Evolutionary conservation across 164 flowering plant genomes (phyloP).

Genomic region (Vitis amurensis): DNA sequence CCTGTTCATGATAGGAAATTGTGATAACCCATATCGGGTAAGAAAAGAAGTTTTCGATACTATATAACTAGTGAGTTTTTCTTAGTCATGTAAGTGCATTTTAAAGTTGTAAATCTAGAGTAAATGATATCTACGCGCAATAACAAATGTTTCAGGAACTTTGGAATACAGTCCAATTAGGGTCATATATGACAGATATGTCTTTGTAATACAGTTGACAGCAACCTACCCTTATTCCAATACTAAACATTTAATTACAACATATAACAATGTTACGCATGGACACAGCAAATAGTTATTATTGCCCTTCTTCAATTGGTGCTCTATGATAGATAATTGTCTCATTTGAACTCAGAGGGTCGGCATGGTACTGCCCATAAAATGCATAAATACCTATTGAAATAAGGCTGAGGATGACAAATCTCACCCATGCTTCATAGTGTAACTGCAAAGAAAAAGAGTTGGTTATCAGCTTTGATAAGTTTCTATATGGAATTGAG

Average conservation of each 20-base stretch:
- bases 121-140: too few relatives aligned
- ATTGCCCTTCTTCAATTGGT: slow-evolving; percentile 43
- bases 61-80: too few relatives aligned
- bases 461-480: not conserved
- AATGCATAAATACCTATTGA: slow-evolving; percentile 67
- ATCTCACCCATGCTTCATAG: slow-evolving; percentile 90
- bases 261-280: not conserved
- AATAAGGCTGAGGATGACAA: slow-evolving; percentile 62
- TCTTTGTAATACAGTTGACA: too few relatives aligned
- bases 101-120: too few relatives aligned
- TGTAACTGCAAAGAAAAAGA: slow-evolving; percentile 63
- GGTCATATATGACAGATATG: too few relatives aligned
- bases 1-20: too few relatives aligned
- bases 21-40: too few relatives aligned
- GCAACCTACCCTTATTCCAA: too few relatives aligned
- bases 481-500: not conserved
- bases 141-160: too few relatives aligned
- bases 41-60: too few relatives aligned
- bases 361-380: slow-evolving; percentile 88
- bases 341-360: slow-evolving; percentile 40
- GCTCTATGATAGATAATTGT: slow-evolving; percentile 54
- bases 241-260: not conserved
- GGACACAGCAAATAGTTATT: not conserved
- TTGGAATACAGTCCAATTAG: too few relatives aligned
- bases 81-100: too few relatives aligned